Evolutionary conservation across 2,329 filamentous ascomycete genomes (phyloP), one percentile per base, ranked within the genome.

Genomic region (Ophiobolus disseminans): DNA sequence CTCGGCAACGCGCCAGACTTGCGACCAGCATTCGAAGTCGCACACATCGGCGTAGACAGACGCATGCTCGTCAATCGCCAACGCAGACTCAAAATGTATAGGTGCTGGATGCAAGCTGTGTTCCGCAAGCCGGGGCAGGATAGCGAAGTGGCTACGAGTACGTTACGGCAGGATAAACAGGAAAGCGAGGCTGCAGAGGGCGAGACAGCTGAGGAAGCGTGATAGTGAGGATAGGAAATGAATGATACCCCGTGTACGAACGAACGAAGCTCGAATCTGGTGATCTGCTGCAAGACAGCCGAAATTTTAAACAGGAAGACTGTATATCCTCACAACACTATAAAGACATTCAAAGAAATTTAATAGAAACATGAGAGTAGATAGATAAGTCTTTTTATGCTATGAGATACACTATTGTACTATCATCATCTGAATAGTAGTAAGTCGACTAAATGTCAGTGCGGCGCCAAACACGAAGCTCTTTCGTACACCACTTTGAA

Each of bases 51-150:
- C 20, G 82, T 93, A 45, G 94, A 99, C 71, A 86, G 91, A 58
- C 86, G 94, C 50, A 82, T 99, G 78, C 81, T 99, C 45, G 91
- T 99, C 46, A 99, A 99, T 72, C 85, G 94, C 57, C 90, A 92
- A 45, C 84, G 87, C 66, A 88, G 91, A 75, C 79, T 96, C 39
- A 99, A 97, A 77, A 99, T 99, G 94, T 97, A 97, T 75, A 86
- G 94, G 53, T 97, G 93, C 78, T 99, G 94, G 91, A 84, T 95
- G 71, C 90, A 95, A 74, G 90, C 89, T 22, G 84, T 86, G 3
- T 95, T 94, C 72, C 84, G 81, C 65, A 93, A 92, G 76, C 36
- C 36, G 5, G 68, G 69, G 1, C 25, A 53, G 32, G 57, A 63
- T 49, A 72, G 66, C 35, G 41, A 61, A 23, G 60, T 73, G 2